phyloP scores from a whole-genome alignment of 371 early-diverging fungal genomes.

The Mortierella sp. region DNA sequence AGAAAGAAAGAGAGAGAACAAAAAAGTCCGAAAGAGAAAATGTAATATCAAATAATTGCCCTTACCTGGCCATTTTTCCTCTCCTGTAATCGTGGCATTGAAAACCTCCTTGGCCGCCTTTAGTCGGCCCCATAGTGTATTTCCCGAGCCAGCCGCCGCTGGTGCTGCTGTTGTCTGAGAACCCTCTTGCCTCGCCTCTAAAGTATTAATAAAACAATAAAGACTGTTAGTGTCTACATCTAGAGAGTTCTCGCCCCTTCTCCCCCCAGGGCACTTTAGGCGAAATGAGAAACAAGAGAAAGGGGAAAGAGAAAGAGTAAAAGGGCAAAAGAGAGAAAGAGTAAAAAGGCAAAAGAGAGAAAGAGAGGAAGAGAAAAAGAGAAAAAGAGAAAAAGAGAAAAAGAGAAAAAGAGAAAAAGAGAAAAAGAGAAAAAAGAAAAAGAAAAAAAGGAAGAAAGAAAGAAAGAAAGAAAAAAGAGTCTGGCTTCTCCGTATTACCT shows the following conservation, averaged over 20 bases:
- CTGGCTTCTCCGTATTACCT: conserved; percentile 9
- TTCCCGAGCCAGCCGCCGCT: conserved; percentile 29
- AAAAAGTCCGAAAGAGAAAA: neutral
- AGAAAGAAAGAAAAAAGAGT: neutral
- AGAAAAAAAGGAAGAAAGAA: neutral
- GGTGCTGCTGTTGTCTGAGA: conserved; percentile 14
- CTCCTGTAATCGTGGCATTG: conserved; percentile 61
- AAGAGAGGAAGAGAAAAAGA: conserved; percentile 1
- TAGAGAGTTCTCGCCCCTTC: neutral
- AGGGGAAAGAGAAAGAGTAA: neutral
- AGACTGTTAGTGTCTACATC: neutral
- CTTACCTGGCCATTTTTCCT: conserved; percentile 55
- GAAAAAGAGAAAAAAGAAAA: neutral
- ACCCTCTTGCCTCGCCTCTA: conserved; percentile 4
- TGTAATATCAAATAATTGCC: neutral
- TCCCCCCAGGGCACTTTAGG: neutral
- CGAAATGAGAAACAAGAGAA: neutral
- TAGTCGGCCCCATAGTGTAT: conserved; percentile 64
- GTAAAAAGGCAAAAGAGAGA: neutral
- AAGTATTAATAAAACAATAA: too few relatives aligned
- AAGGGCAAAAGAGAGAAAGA: neutral
- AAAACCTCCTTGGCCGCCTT: conserved; percentile 67
- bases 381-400: neutral
- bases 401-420: neutral
- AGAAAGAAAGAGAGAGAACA: neutral